A percentile compares a stretch with the other conserved stretches of the same genome.
phyloP scores from a whole-genome alignment of 768 basidiomycete species.

The Leucocoprinus leucothites region DNA sequence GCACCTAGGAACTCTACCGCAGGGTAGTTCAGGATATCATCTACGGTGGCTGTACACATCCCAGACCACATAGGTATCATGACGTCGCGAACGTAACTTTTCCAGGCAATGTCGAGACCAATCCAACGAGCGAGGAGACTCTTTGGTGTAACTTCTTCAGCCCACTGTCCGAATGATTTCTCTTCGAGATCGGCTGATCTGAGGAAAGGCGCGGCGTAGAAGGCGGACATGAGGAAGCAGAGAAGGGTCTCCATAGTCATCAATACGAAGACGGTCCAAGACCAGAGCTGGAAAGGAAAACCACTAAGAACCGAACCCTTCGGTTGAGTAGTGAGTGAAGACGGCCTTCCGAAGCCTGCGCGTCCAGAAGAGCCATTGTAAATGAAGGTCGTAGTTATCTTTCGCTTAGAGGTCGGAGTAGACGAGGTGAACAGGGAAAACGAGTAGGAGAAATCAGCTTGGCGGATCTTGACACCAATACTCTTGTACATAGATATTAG shows the following conservation, averaged over 20 bases:
- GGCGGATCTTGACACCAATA: constrained; percentile 55
- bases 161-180: constrained; percentile 52
- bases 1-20: constrained; percentile 63
- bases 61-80: constrained; percentile 69
- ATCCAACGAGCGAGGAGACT: constrained; percentile 35
- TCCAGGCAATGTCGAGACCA: constrained; percentile 51
- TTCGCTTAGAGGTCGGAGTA: constrained; percentile 18
- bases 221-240: constrained; percentile 44
- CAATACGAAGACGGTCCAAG: constrained; percentile 36
- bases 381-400: constrained; percentile 49
- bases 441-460: constrained; percentile 66
- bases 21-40: constrained; percentile 55
- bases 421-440: constrained; percentile 50
- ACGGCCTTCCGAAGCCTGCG: constrained; percentile 51
- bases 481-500: constrained; percentile 64
- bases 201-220: constrained; percentile 40
- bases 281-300: constrained; percentile 21
- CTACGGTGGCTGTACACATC: constrained; percentile 62
- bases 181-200: constrained; percentile 23
- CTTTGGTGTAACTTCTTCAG: constrained; percentile 35
- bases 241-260: constrained; percentile 39
- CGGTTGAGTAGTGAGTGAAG: constrained; percentile 18
- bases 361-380: constrained; percentile 64
- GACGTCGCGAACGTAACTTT: constrained; percentile 47
- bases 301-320: not conserved